Evolutionary conservation across 2,329 filamentous ascomycete genomes (phyloP).

Genomic region (Beauveria medogensis): DNA sequence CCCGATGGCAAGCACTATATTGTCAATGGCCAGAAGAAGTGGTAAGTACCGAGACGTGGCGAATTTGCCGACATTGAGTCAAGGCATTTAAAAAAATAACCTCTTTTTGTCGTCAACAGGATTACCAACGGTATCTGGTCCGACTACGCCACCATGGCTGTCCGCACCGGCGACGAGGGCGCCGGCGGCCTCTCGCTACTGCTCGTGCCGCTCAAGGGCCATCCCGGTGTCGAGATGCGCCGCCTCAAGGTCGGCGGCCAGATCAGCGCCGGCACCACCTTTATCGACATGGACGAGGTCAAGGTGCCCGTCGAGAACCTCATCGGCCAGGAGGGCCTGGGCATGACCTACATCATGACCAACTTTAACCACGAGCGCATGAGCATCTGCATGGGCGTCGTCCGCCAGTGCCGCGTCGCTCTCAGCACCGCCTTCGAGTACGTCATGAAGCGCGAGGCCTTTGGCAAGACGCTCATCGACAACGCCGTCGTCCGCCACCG

Average conservation of each 20-base stretch:
- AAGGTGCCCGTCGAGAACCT: constrained; percentile 44
- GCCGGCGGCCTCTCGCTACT: constrained; percentile 45
- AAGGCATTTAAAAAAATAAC: not conserved
- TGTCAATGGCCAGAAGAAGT: constrained; percentile 71
- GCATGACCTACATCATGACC: constrained; percentile 33
- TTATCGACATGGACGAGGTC: constrained; percentile 45
- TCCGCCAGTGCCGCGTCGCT: constrained; percentile 20
- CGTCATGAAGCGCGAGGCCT: constrained; percentile 28
- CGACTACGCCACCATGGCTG: constrained; percentile 54
- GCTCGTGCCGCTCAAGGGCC: constrained; percentile 38
- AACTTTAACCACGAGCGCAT: constrained; percentile 48
- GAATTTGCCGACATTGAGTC: not conserved
- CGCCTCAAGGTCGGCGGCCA: constrained; percentile 56
- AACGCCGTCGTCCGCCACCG: constrained; percentile 66
- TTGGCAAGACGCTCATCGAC: constrained; percentile 50
- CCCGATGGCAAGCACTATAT: constrained; percentile 59
- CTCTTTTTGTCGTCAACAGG: not conserved
- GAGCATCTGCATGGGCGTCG: constrained; percentile 12
- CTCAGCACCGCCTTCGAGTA: constrained; percentile 27
- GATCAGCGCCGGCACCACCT: constrained; percentile 53
- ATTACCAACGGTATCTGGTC: constrained; percentile 56
- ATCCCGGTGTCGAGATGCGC: constrained; percentile 16
- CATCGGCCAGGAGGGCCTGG: constrained; percentile 42
- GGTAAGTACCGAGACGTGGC: constrained; percentile 28
- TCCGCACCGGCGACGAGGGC: constrained; percentile 48